phyloP scores from a whole-genome alignment of 768 basidiomycete species.

The Hirschioporus abietinus region DNA sequence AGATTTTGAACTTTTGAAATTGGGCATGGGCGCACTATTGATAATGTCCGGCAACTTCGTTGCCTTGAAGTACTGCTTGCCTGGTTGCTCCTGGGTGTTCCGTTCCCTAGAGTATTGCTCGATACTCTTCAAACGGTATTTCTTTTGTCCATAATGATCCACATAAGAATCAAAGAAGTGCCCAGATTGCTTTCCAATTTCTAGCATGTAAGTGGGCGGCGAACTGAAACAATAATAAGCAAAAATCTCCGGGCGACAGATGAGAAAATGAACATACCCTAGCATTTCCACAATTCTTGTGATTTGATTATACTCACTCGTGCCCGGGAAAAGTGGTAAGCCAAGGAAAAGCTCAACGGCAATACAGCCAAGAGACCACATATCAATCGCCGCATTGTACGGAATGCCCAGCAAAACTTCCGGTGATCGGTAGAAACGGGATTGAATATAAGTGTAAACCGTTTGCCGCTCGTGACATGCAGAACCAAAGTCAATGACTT shows the following conservation, averaged over 20 bases:
- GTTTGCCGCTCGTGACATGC: conserved; percentile 99
- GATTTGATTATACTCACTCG: conserved; percentile 98
- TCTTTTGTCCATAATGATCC: conserved; percentile 74
- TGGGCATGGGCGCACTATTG: conserved; percentile 90
- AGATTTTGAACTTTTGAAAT: conserved; percentile 62
- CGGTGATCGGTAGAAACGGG: conserved; percentile 96
- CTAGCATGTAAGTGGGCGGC: conserved; percentile 91
- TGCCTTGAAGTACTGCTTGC: conserved; percentile 98
- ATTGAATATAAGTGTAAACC: conserved; percentile 99
- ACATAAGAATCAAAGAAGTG: conserved; percentile 88
- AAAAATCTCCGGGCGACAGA: conserved; percentile 7
- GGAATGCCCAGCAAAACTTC: conserved; percentile 94
- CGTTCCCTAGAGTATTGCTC: conserved; percentile 97
- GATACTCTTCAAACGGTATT: conserved; percentile 81
- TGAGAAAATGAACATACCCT: conserved; percentile 54
- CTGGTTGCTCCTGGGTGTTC: conserved; percentile 93
- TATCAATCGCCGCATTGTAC: conserved; percentile 94
- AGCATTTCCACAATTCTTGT: conserved; percentile 98
- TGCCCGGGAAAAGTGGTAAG: conserved; percentile 93
- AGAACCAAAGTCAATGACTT: conserved; percentile 98
- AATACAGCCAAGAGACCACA: conserved; percentile 99
- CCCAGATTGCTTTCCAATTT: conserved; percentile 89
- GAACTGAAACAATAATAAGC: conserved; percentile 40
- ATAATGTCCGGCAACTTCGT: conserved; percentile 92
- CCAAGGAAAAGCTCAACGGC: conserved; percentile 98